A percentile compares a stretch with the other conserved stretches of the same genome.
Conservation (phyloP, 2,329 filamentous ascomycete species). For the Xylariaceae sp. region DNA sequence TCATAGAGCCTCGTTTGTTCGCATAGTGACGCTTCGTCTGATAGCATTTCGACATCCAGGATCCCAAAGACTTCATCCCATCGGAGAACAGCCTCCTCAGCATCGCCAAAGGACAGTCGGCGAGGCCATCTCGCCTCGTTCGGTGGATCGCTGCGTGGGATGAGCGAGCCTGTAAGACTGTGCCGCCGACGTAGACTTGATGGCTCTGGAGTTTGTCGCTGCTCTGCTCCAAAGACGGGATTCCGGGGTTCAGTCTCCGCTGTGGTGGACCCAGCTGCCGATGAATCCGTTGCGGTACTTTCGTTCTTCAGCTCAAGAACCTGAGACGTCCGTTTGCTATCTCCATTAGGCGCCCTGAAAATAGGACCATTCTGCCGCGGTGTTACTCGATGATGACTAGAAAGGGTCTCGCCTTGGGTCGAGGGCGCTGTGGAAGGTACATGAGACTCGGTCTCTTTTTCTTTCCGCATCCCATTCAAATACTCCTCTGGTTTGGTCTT, state of each 20-base stretch:
- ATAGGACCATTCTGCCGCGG: constrained; percentile 9
- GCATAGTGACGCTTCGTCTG: constrained; percentile 12
- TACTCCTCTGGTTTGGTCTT: constrained; percentile 62
- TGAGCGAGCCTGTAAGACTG: constrained; percentile 41
- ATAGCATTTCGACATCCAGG: constrained; percentile 32
- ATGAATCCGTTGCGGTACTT: constrained; percentile 40
- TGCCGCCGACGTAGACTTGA: constrained; percentile 58
- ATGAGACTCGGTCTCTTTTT: constrained; percentile 22
- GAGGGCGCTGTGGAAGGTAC: constrained; percentile 8
- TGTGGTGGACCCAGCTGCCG: constrained; percentile 54
- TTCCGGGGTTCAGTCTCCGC: constrained; percentile 58
- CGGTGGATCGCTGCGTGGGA: constrained; percentile 26
- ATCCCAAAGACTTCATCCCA: constrained; percentile 56
- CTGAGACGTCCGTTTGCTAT: constrained; percentile 17
- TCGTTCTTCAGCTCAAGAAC: constrained; percentile 17
- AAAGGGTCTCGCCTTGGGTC: background rate
- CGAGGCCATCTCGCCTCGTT: constrained; percentile 65
- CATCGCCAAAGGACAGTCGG: constrained; percentile 70
- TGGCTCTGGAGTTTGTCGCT: constrained; percentile 38
- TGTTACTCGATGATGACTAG: too few relatives aligned
- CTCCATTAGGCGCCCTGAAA: constrained; percentile 11
- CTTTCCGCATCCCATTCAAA: constrained; percentile 35
- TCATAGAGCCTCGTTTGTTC: constrained; percentile 36
- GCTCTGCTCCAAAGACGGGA: constrained; percentile 44
- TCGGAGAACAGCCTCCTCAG: constrained; percentile 66